phyloP scores from a whole-genome alignment of 768 basidiomycete genomes.

The Serendipita sp. region DNA sequence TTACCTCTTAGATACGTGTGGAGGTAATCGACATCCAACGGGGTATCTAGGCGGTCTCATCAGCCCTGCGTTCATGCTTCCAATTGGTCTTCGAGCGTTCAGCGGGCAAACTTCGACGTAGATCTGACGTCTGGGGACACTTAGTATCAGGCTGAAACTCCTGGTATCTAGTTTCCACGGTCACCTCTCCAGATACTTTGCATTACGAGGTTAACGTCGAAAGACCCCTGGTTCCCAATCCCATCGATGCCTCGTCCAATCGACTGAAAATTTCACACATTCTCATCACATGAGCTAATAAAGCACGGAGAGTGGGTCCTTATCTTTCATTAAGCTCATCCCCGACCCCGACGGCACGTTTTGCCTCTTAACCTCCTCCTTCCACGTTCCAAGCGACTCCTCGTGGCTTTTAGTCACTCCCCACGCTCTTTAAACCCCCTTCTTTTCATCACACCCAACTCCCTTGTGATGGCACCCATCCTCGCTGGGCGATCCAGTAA shows the following conservation, averaged over 20 bases:
- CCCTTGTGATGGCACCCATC: background rate
- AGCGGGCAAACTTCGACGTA: background rate
- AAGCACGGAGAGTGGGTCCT: background rate
- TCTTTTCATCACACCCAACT: background rate
- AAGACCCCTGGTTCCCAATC: too few relatives aligned
- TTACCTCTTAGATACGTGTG: too few relatives aligned
- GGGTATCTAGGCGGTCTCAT: background rate
- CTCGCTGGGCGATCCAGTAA: background rate
- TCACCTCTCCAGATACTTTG: too few relatives aligned
- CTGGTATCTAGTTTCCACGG: background rate
- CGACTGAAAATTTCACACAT: too few relatives aligned
- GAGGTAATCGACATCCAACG: background rate
- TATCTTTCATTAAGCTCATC: background rate
- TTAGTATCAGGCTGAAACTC: background rate
- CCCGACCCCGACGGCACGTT: background rate
- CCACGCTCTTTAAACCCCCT: background rate
- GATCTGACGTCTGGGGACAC: background rate
- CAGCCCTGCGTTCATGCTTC: background rate
- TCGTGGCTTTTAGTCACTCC: background rate
- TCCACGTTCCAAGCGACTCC: background rate
- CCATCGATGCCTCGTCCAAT: too few relatives aligned
- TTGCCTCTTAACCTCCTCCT: background rate
- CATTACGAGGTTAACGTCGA: too few relatives aligned
- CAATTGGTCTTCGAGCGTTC: background rate
- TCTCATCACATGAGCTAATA: too few relatives aligned